phyloP scores from a whole-genome alignment of 208 protist species.

The Leishmania aethiopica region DNA sequence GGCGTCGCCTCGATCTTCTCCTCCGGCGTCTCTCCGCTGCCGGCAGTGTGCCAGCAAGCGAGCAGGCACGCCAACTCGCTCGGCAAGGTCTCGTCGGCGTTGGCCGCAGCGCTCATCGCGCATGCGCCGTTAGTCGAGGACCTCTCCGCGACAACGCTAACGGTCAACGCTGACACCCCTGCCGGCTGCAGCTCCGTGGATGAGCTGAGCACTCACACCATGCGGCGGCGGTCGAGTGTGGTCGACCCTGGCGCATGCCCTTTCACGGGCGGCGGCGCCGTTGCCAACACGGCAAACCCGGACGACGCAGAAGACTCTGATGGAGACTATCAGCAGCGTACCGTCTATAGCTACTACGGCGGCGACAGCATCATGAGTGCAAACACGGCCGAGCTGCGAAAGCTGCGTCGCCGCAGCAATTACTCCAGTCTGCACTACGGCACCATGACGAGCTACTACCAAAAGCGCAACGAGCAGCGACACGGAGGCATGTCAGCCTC shows the following conservation, averaged over 20 bases:
- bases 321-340: slow-evolving; percentile 11
- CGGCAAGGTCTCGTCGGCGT: not conserved
- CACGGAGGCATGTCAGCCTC: not conserved
- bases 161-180: not conserved
- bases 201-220: slow-evolving; percentile 8
- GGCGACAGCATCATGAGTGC: slow-evolving; percentile 16
- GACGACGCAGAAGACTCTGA: slow-evolving; percentile 9
- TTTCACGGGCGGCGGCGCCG: not conserved
- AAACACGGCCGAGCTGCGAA: slow-evolving; percentile 29
- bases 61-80: not conserved
- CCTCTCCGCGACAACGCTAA: slow-evolving; percentile 5
- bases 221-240: not conserved
- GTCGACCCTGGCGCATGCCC: not conserved
- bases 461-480: slow-evolving; percentile 10
- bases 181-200: slow-evolving; percentile 10
- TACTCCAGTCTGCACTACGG: slow-evolving; percentile 37
- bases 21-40: slow-evolving; percentile 6
- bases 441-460: slow-evolving; percentile 29
- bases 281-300: not conserved
- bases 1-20: not conserved
- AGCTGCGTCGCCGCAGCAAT: slow-evolving; percentile 25
- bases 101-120: slow-evolving; percentile 8
- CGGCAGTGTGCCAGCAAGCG: not conserved
- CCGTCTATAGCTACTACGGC: slow-evolving; percentile 13
- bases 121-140: slow-evolving; percentile 9